Evolutionary conservation across 2,329 filamentous ascomycete species (phyloP).

Genomic region (Drechslerella stenobrocha): DNA sequence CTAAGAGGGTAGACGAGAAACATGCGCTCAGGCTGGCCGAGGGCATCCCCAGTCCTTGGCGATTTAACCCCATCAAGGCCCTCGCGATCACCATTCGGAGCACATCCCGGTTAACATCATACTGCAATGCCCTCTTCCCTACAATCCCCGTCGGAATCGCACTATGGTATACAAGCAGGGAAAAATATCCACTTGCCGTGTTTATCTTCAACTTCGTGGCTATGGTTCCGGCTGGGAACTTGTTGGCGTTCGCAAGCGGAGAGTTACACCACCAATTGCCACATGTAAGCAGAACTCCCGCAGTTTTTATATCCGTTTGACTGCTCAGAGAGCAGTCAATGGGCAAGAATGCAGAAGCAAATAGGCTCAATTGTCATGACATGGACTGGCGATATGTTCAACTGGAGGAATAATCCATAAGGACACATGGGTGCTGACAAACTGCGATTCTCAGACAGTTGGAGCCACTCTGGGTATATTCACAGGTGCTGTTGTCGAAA

Average conservation of each 20-base stretch:
- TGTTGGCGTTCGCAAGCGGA: conserved; percentile 35
- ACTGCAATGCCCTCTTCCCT: conserved; percentile 24
- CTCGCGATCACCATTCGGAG: conserved; percentile 21
- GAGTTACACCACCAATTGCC: conserved; percentile 35
- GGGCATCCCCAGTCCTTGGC: background rate
- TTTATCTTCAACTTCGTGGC: conserved; percentile 44
- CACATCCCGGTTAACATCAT: conserved; percentile 31
- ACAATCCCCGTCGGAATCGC: conserved; percentile 35
- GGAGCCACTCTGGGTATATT: conserved; percentile 67
- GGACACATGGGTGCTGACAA: background rate
- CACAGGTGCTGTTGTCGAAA: conserved; percentile 75
- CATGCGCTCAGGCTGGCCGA: background rate
- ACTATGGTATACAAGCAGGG: conserved; percentile 22
- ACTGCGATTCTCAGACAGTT: conserved; percentile 65
- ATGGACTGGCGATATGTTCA: too few relatives aligned
- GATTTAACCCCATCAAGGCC: conserved; percentile 32
- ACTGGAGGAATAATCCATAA: too few relatives aligned
- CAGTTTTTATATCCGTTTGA: background rate
- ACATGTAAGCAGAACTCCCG: conserved; percentile 18
- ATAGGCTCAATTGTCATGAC: too few relatives aligned
- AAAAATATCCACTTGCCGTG: conserved; percentile 14
- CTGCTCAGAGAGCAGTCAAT: too few relatives aligned
- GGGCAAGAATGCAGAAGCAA: too few relatives aligned
- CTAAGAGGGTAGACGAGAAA: background rate
- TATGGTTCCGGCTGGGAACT: conserved; percentile 40